Conservation (phyloP, 192 early-diverging fungal species). For the Backusella mclennaniae region DNA sequence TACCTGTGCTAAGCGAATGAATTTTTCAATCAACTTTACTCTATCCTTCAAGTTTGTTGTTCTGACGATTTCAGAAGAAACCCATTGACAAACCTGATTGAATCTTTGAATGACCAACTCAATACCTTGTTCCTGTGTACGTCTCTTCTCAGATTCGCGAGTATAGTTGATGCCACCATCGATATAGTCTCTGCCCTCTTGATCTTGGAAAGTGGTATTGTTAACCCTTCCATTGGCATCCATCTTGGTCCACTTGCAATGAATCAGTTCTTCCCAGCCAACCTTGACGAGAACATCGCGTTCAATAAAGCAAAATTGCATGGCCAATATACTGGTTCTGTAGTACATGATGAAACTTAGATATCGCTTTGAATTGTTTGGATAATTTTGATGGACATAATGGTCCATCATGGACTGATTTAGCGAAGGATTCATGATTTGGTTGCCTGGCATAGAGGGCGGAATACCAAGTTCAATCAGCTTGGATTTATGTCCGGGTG, state of each 20-base stretch:
- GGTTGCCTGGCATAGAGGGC: background rate
- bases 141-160: constrained; percentile 10
- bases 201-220: background rate
- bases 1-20: constrained; percentile 62
- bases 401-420: background rate
- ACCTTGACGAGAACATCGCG: constrained; percentile 46
- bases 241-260: constrained; percentile 54
- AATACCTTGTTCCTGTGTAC: constrained; percentile 24
- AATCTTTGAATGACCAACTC: constrained; percentile 38
- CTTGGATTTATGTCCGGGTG: background rate
- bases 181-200: constrained; percentile 9
- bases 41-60: constrained; percentile 43
- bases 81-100: constrained; percentile 54
- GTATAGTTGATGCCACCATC: constrained; percentile 16
- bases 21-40: constrained; percentile 58
- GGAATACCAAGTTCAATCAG: constrained; percentile 12
- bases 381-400: background rate
- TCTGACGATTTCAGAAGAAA: constrained; percentile 52
- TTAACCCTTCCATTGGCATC: constrained; percentile 13
- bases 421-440: background rate
- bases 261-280: constrained; percentile 56
- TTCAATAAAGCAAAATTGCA: constrained; percentile 60
- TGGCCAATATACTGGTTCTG: constrained; percentile 49
- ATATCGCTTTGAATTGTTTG: background rate
- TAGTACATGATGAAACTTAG: constrained; percentile 36